Percentiles rank a stretch among this genome's conserved stretches.
Conservation (phyloP, 495 filamentous ascomycete species). For the Hypomontagnella submonticulosa region DNA sequence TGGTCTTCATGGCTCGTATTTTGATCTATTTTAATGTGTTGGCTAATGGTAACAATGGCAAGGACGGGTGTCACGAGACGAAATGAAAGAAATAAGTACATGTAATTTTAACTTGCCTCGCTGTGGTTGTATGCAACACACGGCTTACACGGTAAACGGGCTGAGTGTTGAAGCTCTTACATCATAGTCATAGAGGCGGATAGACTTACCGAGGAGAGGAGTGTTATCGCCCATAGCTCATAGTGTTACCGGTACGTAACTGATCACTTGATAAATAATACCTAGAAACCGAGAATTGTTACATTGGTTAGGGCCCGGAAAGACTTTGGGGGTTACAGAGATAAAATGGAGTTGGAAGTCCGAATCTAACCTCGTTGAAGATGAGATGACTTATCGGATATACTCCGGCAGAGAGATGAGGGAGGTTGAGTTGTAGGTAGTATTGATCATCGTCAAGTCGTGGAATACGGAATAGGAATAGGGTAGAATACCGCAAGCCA, state of each 20-base stretch:
- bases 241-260: background rate
- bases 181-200: constrained; percentile 19
- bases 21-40: constrained; percentile 59
- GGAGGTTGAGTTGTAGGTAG: background rate
- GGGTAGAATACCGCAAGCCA: too few relatives aligned
- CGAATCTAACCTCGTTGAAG: background rate
- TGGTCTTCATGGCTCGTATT: constrained; percentile 64
- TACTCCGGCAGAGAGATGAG: constrained; percentile 14
- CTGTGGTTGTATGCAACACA: background rate
- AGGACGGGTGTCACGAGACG: background rate
- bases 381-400: constrained; percentile 15
- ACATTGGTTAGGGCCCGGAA: background rate
- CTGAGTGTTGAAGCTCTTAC: constrained; percentile 15
- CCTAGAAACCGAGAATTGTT: too few relatives aligned
- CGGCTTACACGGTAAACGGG: background rate
- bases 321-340: too few relatives aligned
- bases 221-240: constrained; percentile 23
- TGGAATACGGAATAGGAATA: too few relatives aligned
- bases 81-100: background rate
- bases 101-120: background rate
- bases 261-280: too few relatives aligned
- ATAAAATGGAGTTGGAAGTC: constrained; percentile 12
- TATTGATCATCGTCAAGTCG: background rate
- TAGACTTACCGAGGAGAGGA: constrained; percentile 34
- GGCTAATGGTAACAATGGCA: constrained; percentile 8